Conservation (phyloP, 2,329 filamentous ascomycete genomes). For the Camillea tinctor region DNA sequence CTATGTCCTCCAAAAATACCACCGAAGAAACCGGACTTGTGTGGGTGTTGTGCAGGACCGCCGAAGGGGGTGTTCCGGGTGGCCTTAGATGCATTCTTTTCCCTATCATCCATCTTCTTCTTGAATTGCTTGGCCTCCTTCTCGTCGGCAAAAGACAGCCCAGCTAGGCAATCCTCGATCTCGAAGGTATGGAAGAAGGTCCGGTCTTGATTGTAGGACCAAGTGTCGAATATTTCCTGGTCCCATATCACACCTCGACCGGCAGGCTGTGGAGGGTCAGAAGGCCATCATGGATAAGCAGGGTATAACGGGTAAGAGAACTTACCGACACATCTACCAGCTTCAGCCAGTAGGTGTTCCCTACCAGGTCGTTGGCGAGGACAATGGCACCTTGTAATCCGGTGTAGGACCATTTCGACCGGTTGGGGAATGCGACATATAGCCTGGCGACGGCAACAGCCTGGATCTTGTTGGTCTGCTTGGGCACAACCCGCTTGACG, state of each 20-base stretch:
- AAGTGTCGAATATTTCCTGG: slow-evolving; percentile 95
- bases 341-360: slow-evolving; percentile 96
- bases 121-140: slow-evolving; percentile 96
- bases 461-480: slow-evolving; percentile 94
- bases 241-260: slow-evolving; percentile 91
- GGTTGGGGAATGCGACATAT: slow-evolving; percentile 88
- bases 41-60: slow-evolving; percentile 44
- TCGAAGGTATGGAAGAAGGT: slow-evolving; percentile 99
- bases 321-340: slow-evolving; percentile 92
- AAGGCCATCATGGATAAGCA: background rate
- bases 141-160: slow-evolving; percentile 90
- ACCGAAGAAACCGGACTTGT: slow-evolving; percentile 53
- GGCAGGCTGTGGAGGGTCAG: slow-evolving; percentile 53
- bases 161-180: slow-evolving; percentile 86
- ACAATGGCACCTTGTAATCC: slow-evolving; percentile 90
- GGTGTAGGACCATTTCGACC: slow-evolving; percentile 86
- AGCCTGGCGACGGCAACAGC: slow-evolving; percentile 90
- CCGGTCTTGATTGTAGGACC: slow-evolving; percentile 93
- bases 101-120: slow-evolving; percentile 94
- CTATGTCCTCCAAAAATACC: slow-evolving; percentile 61
- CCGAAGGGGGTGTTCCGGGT: slow-evolving; percentile 78
- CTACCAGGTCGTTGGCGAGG: slow-evolving; percentile 89
- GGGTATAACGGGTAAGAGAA: slow-evolving; percentile 20
- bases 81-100: slow-evolving; percentile 91
- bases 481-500: slow-evolving; percentile 91